Percentiles rank a stretch among this genome's conserved stretches.
Conservation (phyloP, 108 stramenopile species). For the Nannochloropsis gaditana region DNA sequence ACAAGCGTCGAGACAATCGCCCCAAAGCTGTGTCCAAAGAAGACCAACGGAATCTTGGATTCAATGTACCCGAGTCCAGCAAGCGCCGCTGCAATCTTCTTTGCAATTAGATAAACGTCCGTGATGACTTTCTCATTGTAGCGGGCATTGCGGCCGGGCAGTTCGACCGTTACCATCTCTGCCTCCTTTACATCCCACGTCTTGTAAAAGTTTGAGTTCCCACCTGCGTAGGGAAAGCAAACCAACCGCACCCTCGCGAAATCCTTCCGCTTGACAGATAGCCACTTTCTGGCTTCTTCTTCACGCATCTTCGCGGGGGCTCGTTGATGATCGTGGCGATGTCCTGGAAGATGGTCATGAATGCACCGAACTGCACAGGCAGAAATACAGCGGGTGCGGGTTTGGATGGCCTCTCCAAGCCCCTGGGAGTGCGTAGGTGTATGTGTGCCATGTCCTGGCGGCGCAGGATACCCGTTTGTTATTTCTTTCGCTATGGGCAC, state of each 20-base stretch:
- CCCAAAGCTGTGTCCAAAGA: background rate
- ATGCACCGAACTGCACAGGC: conserved; percentile 12
- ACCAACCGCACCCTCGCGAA: background rate
- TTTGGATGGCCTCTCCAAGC: background rate
- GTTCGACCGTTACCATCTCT: conserved; percentile 6
- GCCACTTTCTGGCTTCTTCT: conserved; percentile 1
- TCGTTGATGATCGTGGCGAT: background rate
- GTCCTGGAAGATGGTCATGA: background rate
- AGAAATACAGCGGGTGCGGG: background rate
- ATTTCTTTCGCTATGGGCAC: conserved; percentile 3
- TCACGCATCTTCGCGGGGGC: background rate
- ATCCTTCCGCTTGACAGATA: background rate
- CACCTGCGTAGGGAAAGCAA: conserved; percentile 17
- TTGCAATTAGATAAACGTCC: background rate
- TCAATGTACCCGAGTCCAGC: background rate
- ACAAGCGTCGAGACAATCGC: conserved; percentile 12
- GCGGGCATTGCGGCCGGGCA: background rate
- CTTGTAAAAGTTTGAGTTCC: conserved; percentile 14
- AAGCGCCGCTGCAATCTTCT: conserved; percentile 10
- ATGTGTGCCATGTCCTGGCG: background rate
- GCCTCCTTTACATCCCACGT: conserved; percentile 12
- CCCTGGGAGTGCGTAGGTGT: background rate
- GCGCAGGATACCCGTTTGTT: background rate
- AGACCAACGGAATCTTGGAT: background rate
- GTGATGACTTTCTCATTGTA: conserved; percentile 18